These are phyloP conservation scores for Boletus subparvulus DNA, from an alignment of 768 basidiomycete genomes.

Conservation along the genomic window DNA sequence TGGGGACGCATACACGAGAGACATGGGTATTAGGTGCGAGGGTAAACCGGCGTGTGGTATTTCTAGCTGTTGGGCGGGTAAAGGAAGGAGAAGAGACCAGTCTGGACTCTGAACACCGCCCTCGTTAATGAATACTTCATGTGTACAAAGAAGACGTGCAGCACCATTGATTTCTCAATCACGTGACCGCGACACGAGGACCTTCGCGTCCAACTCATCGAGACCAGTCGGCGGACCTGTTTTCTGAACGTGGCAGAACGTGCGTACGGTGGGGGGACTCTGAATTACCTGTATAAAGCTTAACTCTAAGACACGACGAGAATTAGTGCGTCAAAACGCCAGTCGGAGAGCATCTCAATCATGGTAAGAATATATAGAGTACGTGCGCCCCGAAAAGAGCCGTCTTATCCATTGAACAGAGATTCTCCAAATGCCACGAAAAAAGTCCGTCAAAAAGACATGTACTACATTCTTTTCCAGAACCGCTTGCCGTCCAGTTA, in stretches of 20 bases:
- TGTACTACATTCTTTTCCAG: neutral
- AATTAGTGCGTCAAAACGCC: no score
- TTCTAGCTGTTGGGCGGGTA: neutral
- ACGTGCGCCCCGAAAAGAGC: neutral
- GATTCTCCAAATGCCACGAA: neutral
- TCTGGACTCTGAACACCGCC: neutral
- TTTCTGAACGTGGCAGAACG: no score
- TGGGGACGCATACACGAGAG: slow-evolving; percentile 11
- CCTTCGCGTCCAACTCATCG: neutral
- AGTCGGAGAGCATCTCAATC: neutral
- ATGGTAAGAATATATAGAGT: neutral
- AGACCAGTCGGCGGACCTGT: no score
- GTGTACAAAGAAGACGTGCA: neutral
- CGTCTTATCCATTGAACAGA: neutral
- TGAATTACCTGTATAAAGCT: neutral
- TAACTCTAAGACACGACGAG: neutral
- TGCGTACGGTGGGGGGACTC: neutral
- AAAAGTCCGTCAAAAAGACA: neutral
- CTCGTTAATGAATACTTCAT: neutral
- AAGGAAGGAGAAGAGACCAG: neutral
- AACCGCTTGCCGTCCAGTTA: neutral
- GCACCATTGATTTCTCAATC: slow-evolving; percentile 23
- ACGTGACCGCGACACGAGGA: slow-evolving; percentile 29
- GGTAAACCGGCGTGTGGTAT: neutral
- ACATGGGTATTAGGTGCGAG: slow-evolving; percentile 10